These are phyloP conservation scores for Arachis hypogaea DNA, from an alignment of 306 rosid genomes.

Conservation along the genomic window DNA sequence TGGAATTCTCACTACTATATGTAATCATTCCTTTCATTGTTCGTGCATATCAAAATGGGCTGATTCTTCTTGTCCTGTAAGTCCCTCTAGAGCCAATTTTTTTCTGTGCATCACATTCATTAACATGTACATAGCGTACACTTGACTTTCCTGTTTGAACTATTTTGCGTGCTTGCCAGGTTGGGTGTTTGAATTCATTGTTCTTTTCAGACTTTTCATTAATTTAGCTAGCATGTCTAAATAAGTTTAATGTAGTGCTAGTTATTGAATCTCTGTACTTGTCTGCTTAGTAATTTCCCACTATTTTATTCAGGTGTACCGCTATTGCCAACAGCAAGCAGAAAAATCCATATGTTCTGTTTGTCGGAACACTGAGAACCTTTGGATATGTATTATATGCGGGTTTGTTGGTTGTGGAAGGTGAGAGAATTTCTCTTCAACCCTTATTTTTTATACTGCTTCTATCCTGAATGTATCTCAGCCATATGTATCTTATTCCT, in stretches of 20 bases:
- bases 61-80: slow-evolving; percentile 97
- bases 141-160: slow-evolving; percentile 8
- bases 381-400: slow-evolving; percentile 95
- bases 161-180: slow-evolving; percentile 24
- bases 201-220: slow-evolving; percentile 30
- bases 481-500: slow-evolving; percentile 14
- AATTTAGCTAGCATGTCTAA: slow-evolving; percentile 5
- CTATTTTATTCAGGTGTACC: slow-evolving; percentile 66
- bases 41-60: slow-evolving; percentile 97
- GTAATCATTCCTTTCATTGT: slow-evolving; percentile 97
- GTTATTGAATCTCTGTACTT: background rate
- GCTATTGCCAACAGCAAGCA: slow-evolving; percentile 96
- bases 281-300: slow-evolving; percentile 5
- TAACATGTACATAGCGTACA: slow-evolving; percentile 7
- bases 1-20: slow-evolving; percentile 94
- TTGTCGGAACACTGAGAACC: slow-evolving; percentile 95
- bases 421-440: slow-evolving; percentile 49
- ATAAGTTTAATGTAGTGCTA: slow-evolving; percentile 12
- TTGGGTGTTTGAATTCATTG: background rate
- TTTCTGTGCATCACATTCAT: background rate
- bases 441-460: background rate
- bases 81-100: slow-evolving; percentile 34
- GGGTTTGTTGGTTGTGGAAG: slow-evolving; percentile 98
- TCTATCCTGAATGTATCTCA: slow-evolving; percentile 9
- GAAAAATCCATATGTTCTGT: slow-evolving; percentile 83